Percentiles rank a stretch among this genome's conserved stretches.
These are phyloP conservation scores for Suillus occidentalis DNA, from an alignment of 768 basidiomycete species.

Conservation along the genomic window DNA sequence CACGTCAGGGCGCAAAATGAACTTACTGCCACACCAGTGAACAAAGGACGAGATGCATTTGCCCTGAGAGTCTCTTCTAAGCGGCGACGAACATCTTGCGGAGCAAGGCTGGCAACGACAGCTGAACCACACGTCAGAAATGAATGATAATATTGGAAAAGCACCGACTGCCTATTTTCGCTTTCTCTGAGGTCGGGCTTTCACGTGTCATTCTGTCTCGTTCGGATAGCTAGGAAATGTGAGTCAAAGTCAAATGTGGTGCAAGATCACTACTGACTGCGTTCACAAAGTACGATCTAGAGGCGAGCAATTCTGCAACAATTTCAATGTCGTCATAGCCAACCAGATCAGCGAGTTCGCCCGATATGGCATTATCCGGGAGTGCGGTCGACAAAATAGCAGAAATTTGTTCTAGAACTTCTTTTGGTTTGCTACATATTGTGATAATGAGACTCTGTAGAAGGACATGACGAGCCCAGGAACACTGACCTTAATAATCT, in stretches of 20 bases:
- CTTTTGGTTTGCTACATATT: slow-evolving; percentile 4
- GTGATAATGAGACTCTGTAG: not conserved
- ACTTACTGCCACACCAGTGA: slow-evolving; percentile 53
- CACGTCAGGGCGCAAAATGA: not conserved
- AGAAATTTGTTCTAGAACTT: slow-evolving; percentile 22
- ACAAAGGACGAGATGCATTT: slow-evolving; percentile 68
- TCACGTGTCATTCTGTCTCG: not conserved
- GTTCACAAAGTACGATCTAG: slow-evolving; percentile 47
- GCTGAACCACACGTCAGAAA: not conserved
- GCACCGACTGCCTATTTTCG: not conserved
- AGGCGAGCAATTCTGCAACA: slow-evolving; percentile 64
- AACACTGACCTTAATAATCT: slow-evolving; percentile 3
- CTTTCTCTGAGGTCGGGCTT: not conserved
- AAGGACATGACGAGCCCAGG: not conserved
- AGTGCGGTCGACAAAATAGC: slow-evolving; percentile 48
- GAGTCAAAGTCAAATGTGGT: not conserved
- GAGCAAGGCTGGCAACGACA: slow-evolving; percentile 33
- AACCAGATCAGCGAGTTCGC: slow-evolving; percentile 73
- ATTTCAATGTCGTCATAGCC: slow-evolving; percentile 86
- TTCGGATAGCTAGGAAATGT: not conserved
- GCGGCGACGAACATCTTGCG: slow-evolving; percentile 55
- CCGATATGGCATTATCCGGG: slow-evolving; percentile 71
- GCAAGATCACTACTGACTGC: slow-evolving; percentile 41
- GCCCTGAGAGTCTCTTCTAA: slow-evolving; percentile 60
- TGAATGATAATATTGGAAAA: not conserved